Conservation (phyloP, 2,329 filamentous ascomycete genomes). For the Xylaria sp. region DNA sequence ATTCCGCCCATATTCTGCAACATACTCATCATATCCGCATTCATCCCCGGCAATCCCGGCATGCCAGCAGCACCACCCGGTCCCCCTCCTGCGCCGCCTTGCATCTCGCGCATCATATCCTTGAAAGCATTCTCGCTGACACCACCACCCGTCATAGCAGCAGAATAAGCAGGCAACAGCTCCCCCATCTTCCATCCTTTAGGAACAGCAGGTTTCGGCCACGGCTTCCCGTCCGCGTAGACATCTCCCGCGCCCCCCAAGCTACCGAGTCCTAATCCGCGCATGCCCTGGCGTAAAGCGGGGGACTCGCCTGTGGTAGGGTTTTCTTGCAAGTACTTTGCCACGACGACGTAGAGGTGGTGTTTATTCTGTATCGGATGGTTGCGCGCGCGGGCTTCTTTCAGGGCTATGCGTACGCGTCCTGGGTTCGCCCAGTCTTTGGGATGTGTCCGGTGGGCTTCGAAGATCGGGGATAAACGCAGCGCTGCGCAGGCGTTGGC, state of each 20-base stretch:
- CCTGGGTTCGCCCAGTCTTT: constrained; percentile 98
- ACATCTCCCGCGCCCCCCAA: constrained; percentile 71
- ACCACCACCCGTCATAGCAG: constrained; percentile 89
- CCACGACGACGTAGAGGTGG: constrained; percentile 83
- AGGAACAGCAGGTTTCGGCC: constrained; percentile 76
- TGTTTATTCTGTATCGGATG: constrained; percentile 74
- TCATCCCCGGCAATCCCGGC: constrained; percentile 34
- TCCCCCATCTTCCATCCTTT: constrained; percentile 89
- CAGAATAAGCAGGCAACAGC: constrained; percentile 84
- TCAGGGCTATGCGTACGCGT: constrained; percentile 81
- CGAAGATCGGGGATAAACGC: constrained; percentile 76
- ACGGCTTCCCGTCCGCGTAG: constrained; percentile 68
- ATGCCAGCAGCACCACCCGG: constrained; percentile 44
- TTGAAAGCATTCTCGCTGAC: constrained; percentile 94
- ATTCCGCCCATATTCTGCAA: constrained; percentile 32
- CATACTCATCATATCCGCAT: constrained; percentile 41
- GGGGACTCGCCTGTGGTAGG: constrained; percentile 74
- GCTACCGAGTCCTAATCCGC: constrained; percentile 51
- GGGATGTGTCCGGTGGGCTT: constrained; percentile 90
- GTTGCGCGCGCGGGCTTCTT: constrained; percentile 43
- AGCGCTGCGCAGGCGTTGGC: constrained; percentile 81
- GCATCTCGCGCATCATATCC: constrained; percentile 97
- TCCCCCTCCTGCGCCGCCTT: constrained; percentile 54
- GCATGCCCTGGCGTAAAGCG: constrained; percentile 61
- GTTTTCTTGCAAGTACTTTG: constrained; percentile 75